Evolutionary conservation across 352 stramenopile genomes (phyloP), one percentile per base, ranked within the genome.

Genomic region (Phytophthora ramorum): DNA sequence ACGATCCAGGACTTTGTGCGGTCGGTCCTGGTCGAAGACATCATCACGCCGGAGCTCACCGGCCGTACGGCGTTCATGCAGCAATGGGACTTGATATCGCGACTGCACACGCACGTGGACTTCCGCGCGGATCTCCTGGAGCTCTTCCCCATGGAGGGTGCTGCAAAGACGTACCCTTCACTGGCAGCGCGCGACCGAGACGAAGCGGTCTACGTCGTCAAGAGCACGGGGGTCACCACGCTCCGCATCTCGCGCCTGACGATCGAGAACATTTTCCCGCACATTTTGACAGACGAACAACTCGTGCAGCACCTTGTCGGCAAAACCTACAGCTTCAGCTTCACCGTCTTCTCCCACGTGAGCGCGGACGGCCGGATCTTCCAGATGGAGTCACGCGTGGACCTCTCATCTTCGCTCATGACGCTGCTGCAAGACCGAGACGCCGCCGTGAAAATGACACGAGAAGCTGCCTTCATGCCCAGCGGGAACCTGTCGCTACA

Each of bases 271-370:
- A 69, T 88, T 12, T 88, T 88, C 58, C 79, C 79, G 4, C 64
- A 75, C 38, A 68, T 84, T 20, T 45, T 85, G 9, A 32, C 45
- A 14, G 72, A 85, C 51, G 79, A 82, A 51, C n/a, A 45, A 38
- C 72, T 88, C 30, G 66, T 79, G 13, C 73, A 87, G 58, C 66
- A 47, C 32, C 75, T 87, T 24, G 73, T 84, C 14, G 73, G 71
- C 17, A 82, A 82, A 32, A 58, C 71, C 28, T 87, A 87, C 62
- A 56, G 43, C 20, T 79, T 81, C 44, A 59, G 50, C n/a, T 87
- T 73, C 50, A 77, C 70, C 35, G 52, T 83, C 16, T 63, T 79
- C 30, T 57, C 70, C 4, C 66, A 84, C 56, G 45, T 87, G 22
- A 81, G 77, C 54, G 37, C 43, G 20, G 32, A 71, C 4, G 75